phyloP scores from a whole-genome alignment of 1,139 yeast species.

The Taphrina confusa region DNA sequence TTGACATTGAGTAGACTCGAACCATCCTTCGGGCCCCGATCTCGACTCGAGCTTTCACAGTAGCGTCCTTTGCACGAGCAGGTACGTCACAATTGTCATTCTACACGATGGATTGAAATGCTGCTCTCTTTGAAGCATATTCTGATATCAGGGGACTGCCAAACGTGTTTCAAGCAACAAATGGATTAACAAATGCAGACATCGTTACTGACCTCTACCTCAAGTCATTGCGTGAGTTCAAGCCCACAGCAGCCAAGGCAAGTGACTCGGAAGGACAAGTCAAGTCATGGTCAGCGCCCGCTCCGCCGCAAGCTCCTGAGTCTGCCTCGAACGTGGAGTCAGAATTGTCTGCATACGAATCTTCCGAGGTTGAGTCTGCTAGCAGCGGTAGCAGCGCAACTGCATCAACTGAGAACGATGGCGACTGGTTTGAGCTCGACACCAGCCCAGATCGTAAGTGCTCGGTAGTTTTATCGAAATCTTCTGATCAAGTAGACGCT shows the following conservation, averaged over 20 bases:
- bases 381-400: constrained; percentile 4
- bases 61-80: constrained; percentile 24
- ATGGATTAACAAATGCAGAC: constrained; percentile 47
- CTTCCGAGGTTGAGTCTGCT: constrained; percentile 53
- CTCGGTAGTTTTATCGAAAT: background rate
- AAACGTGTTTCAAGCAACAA: background rate
- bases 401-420: constrained; percentile 17
- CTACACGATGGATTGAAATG: no score
- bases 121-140: no score
- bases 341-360: constrained; percentile 72
- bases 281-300: constrained; percentile 54
- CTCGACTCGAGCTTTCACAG: constrained; percentile 16
- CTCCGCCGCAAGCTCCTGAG: constrained; percentile 77
- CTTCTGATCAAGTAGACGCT: constrained; percentile 4
- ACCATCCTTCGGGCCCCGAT: constrained; percentile 18
- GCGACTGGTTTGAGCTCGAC: constrained; percentile 34
- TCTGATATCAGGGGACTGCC: background rate
- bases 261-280: constrained; percentile 77
- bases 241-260: constrained; percentile 74
- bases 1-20: constrained; percentile 13
- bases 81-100: constrained; percentile 7
- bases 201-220: constrained; percentile 82
- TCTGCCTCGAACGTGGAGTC: constrained; percentile 70
- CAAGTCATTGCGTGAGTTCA: constrained; percentile 81
- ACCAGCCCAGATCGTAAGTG: constrained; percentile 22